phyloP scores from a whole-genome alignment of 2,329 filamentous ascomycete species.

The Fusarium nelsonii region DNA sequence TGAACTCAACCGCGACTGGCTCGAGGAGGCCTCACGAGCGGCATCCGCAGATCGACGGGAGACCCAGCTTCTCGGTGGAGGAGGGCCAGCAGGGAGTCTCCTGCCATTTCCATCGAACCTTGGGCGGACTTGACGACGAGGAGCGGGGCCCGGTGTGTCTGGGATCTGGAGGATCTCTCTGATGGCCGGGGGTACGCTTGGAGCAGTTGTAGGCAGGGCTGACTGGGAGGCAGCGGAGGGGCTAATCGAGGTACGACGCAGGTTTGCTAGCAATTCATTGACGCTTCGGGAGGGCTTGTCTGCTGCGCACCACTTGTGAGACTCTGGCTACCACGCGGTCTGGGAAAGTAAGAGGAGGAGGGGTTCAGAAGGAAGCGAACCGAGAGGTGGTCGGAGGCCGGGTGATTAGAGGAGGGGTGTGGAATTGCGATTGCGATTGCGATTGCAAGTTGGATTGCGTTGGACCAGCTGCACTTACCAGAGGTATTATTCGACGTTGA shows the following conservation, averaged over 20 bases:
- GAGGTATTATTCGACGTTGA: slow-evolving; percentile 43
- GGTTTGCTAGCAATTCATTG: slow-evolving; percentile 70
- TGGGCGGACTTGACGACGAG: slow-evolving; percentile 59
- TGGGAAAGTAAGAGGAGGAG: slow-evolving; percentile 36
- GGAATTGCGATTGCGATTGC: slow-evolving; percentile 22
- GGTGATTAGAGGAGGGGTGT: slow-evolving; percentile 34
- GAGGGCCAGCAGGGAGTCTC: slow-evolving; percentile 68
- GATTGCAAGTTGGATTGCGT: not conserved
- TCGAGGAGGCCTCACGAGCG: slow-evolving; percentile 28
- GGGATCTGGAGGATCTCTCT: slow-evolving; percentile 70
- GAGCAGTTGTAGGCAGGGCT: slow-evolving; percentile 53
- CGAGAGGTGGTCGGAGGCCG: slow-evolving; percentile 42
- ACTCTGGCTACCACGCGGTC: slow-evolving; percentile 48
- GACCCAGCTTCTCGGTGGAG: slow-evolving; percentile 70
- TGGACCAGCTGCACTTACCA: slow-evolving; percentile 44
- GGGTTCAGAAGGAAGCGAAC: slow-evolving; percentile 44
- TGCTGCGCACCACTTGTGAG: slow-evolving; percentile 48
- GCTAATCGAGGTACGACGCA: slow-evolving; percentile 62
- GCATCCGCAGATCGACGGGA: slow-evolving; percentile 44
- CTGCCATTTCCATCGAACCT: slow-evolving; percentile 62
- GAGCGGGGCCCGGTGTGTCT: slow-evolving; percentile 65
- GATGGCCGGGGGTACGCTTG: slow-evolving; percentile 70
- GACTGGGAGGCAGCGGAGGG: slow-evolving; percentile 45
- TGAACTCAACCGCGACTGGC: slow-evolving; percentile 40
- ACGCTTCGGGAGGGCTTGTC: slow-evolving; percentile 59